Conservation (phyloP, 306 rosid genomes). For the Vigna angularis region DNA sequence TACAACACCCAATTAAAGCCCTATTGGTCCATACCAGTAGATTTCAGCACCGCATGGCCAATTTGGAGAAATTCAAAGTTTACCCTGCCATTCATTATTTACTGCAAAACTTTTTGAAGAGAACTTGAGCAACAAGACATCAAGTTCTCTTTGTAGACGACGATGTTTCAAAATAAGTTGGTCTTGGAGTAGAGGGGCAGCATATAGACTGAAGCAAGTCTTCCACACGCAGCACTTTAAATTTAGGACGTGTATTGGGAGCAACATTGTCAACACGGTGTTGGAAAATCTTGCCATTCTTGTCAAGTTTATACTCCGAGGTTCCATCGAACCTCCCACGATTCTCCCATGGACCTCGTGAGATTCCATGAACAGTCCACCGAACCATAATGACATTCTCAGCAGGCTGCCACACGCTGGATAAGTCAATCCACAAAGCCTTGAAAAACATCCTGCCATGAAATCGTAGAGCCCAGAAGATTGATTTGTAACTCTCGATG, state of each 20-base stretch:
- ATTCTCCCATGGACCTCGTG: constrained; percentile 9
- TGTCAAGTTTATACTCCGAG: constrained; percentile 7
- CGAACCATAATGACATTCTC: constrained; percentile 17
- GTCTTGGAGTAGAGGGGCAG: constrained; percentile 18
- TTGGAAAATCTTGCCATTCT: constrained; percentile 7
- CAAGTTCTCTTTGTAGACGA: constrained; percentile 9
- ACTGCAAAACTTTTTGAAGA: background rate
- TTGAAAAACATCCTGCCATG: constrained; percentile 29
- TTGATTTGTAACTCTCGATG: constrained; percentile 11
- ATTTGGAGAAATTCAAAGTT: background rate
- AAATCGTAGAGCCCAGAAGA: constrained; percentile 9
- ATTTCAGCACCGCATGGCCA: background rate
- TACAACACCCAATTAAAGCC: background rate
- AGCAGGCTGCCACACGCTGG: background rate
- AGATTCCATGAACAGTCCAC: constrained; percentile 28
- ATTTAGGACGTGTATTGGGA: background rate
- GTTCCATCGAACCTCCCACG: constrained; percentile 21
- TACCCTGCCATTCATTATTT: background rate
- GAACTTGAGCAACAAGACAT: background rate
- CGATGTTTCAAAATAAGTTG: constrained; percentile 14
- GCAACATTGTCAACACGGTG: constrained; percentile 3
- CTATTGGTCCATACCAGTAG: background rate
- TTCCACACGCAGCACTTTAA: background rate
- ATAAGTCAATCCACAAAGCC: constrained; percentile 21
- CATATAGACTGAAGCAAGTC: background rate